Evolutionary conservation across 768 basidiomycete genomes (phyloP), one percentile per base, ranked within the genome.

Genomic region (Pisolithus tinctorius): DNA sequence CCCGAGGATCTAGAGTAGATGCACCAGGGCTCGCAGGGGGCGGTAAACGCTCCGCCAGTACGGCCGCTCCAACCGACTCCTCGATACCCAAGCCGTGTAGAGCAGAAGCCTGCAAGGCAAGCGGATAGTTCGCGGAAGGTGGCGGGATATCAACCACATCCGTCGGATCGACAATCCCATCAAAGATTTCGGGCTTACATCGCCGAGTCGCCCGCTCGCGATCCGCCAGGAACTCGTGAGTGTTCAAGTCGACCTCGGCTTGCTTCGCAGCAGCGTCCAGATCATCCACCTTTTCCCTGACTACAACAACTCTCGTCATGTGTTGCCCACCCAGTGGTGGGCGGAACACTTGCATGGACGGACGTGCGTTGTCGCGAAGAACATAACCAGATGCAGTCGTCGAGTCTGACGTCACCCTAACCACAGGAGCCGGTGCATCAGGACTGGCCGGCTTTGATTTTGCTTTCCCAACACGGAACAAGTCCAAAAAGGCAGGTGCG

Each of bases 111-210:
- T 89, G 88, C 37, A 86, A 78, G 6, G 84, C 80, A 58, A 90
- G 84, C 1, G 83, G 83, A 61, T 86, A 88, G 34, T 73, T 74
- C 36, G 82, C 71, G 34, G 84, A 80, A 6, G 81, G 84, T 5
- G 76, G 82, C 0, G 89, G 89, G 31, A 91, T 63, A 61, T 92
- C 89, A 34, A 92, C 88, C 25, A 78, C 78, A 60, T 91, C 90
- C 25, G 89, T 92, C 10, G 89, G 89, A 67, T 92, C 89, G 58
- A 91, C 82, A 49, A 86, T 74, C 58, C 82, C 72, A 61, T 81
- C 76, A 55, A 76, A 65, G n/a, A 62, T 56, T 48, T 65, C 59
- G 52, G 67, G 63, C 54, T 67, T 69, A 40, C 60, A 63, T 48
- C 67, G 68, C 53, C 74, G 72, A n/a, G 72, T 67, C 29, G 62